phyloP scores from a whole-genome alignment of 2,329 filamentous ascomycete genomes.

The Stylonectria norvegica region DNA sequence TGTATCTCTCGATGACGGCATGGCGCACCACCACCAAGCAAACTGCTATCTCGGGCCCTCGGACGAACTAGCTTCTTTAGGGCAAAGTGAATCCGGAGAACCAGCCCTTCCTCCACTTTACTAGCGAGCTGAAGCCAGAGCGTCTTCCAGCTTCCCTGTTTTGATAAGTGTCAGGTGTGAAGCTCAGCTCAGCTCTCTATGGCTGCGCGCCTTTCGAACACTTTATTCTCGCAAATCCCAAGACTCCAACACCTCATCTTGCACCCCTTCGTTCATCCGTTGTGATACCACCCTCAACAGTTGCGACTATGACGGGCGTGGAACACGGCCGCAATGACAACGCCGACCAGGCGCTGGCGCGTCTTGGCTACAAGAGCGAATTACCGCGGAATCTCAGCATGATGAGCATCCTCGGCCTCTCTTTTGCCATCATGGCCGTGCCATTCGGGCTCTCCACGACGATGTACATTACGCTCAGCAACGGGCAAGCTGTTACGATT shows the following conservation, averaged over 20 bases:
- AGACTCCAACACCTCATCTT: not conserved
- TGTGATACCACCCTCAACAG: not conserved
- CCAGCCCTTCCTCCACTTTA: too few species aligned
- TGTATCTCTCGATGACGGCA: too few species aligned
- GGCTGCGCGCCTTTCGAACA: too few species aligned
- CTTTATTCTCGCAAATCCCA: not conserved
- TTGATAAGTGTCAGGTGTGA: too few species aligned
- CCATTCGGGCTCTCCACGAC: constrained; percentile 50
- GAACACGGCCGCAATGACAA: not conserved
- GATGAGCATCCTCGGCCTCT: constrained; percentile 47
- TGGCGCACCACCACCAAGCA: too few species aligned
- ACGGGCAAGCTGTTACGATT: constrained; percentile 68
- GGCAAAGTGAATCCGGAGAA: too few species aligned
- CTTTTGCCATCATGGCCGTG: constrained; percentile 50
- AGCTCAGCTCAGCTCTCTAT: too few species aligned
- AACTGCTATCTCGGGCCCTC: too few species aligned
- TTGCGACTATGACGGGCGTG: not conserved
- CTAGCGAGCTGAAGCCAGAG: too few species aligned
- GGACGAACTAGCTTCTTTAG: too few species aligned
- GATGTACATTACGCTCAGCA: constrained; percentile 56
- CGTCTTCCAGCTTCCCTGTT: too few species aligned
- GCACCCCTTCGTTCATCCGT: not conserved
- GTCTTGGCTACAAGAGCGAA: constrained; percentile 49
- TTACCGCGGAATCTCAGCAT: constrained; percentile 49
- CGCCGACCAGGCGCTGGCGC: constrained; percentile 45